Evolutionary conservation across 495 filamentous ascomycete species (phyloP), one percentile per base, ranked within the genome.

Genomic region (Cryomyces antarcticus): DNA sequence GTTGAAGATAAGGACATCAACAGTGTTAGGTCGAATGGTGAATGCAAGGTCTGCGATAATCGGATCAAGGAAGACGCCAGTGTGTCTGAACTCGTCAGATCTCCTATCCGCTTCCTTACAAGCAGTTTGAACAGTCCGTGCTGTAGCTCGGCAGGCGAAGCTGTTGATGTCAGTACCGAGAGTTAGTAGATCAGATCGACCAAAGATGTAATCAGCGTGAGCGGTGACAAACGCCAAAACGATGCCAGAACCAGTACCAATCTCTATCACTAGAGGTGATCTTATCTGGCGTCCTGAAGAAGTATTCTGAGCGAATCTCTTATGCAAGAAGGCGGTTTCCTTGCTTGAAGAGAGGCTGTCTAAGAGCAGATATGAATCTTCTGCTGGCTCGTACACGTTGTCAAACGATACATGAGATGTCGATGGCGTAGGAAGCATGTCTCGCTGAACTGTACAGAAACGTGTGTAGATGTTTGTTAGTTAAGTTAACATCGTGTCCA

Each of bases 1-100:
- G 55, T 97, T 97, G 68, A 96, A 96, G 30, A 97, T 69, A 29
- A 96, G 64, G 24, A 97, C 70, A 55, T 96, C 89, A 0, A 93
- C 72, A 31, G 55, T 53, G 3, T 66, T 59, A 0, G 59, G 49
- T 2, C 69, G 63, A 5, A 94, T 44, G 2, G 77, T 60, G 9
- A 66, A 54, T 6, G 64, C 60, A 0, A 97, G 66, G 51, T 94
- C 79, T 4, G 69, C 75, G 12, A 69, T 72, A 7, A 82, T 37
- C 12, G 75, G 67, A 17, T 71, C 73, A 2, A 85, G 63, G 49
- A 77, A 77, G 6, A 53, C 39, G 7, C 55, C 47, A 9, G 24
- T 9, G 11, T 39, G 11, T 5, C 43, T 44, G n/a, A 36, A 5
- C 6, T 6, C 2, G 3, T 35, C 24, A 1, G 12, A 10, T 17